Base-by-base conservation (phyloP, 192 early-diverging fungal species). In the Coemansia sp. region DNA sequence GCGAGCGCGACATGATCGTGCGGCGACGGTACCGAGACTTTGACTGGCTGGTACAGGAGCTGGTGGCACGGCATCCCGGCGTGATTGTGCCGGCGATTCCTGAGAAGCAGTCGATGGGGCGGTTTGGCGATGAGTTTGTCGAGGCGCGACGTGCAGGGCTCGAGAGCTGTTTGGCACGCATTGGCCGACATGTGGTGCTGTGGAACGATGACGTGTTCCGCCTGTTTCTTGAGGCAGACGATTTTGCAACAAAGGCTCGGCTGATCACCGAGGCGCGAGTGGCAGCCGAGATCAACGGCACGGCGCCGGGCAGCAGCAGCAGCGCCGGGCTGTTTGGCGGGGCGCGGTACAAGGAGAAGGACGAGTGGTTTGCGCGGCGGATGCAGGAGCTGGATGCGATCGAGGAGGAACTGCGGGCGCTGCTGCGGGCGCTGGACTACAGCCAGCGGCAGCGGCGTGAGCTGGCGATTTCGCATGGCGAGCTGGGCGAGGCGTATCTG, bases 41-140 rank as follows among this genome's bases (percentile, higher is more conserved):
- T 76, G 74, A 93, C 61, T 96, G 94, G 94, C 86, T 98, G 26
- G 91, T 89, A 56, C 87, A 89, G 58, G 90, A 93, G 70, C 83
- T 98, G 21, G 84, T 86, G 0, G 66, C 78, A 9, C 82, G 85
- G 25, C 89, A 93, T 63, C 92, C 93, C 1, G 96, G 96, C 8
- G 85, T 94, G 4, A 90, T 98, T 50, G 87, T 98, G 3, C 94
- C 93, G 14, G 91, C 94, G 20, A 84, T 98, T 3, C 94, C 96
- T 9, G 96, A 93, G 65, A 98, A 98, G 70, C 93, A 95, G 78
- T 87, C 89, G 4, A 63, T 95, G 52, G 92, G 92, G 12, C 88
- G 96, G 20, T 98, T 98, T 61, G 89, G 94, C 67, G 91, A 96
- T 70, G 94, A 95, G 59, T 98, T 98, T 86, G 87, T 98, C 11